Base-by-base conservation (phyloP, 306 rosid genomes). In the Cucurbita maxima region DNA sequence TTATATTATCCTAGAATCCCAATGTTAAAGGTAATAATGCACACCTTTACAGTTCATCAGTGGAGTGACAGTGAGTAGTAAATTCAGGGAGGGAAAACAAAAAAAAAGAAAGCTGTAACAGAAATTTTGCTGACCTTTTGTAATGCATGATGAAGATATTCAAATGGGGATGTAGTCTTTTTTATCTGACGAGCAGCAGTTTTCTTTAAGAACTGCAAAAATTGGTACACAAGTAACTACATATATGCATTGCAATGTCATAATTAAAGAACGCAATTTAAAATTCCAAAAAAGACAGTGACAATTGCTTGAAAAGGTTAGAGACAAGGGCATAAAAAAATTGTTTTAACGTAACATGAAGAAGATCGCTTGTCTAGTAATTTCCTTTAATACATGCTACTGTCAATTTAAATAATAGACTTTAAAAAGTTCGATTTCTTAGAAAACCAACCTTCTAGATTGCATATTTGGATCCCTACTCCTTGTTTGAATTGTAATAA, bases 121-220 rank as follows among this genome's bases (percentile, higher is more conserved):
- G 61, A 50, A 71, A 71, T 61, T 13, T 6, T 40, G 79, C 89
- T 74, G 76, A 91, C 99, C 97, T 86, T 84, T 74, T 87, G 96
- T 45, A 94, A 40, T 30, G 95, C 72, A 77, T 84, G 92, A 73
- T 88, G 95, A 75, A 94, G 88, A 82, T 91, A 88, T 77, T 88
- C 97, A 81, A 91, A 85, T 4, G 96, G 96, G 2, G 96, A 81
- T 56, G 91, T 89, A 1, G 92, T 83, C 87, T 76, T 94, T 10
- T 94, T 87, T 72, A 90, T 82, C 84, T 91, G 97, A 52, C 86
- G 86, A 25, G 86, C 95, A 1, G 87, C 85, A 5, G 91, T 82
- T 88, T 91, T 94, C 90, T 88, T 94, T 20, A 94, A 85, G 80
- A 94, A 89, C 99, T 94, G 86, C 90, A 87, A 86, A 66, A 68